phyloP scores from a whole-genome alignment of 768 basidiomycete genomes.

The Leccinum barrowsii region DNA sequence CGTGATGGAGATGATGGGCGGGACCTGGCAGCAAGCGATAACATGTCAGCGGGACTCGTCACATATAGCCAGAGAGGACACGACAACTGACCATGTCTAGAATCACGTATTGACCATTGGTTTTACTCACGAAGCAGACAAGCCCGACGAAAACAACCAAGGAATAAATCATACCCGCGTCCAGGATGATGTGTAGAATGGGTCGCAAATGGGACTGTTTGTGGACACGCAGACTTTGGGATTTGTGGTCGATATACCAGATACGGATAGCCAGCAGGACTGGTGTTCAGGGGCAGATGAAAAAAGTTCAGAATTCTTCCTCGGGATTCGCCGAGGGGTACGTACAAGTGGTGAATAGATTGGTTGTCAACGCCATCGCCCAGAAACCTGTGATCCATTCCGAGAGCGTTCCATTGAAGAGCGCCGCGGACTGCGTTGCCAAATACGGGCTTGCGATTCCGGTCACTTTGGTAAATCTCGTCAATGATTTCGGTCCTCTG shows the following conservation, averaged over 20 bases:
- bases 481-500: background rate
- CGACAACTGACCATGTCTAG: slow-evolving; percentile 3
- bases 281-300: background rate
- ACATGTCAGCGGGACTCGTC: background rate
- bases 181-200: slow-evolving; percentile 1
- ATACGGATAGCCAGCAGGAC: background rate
- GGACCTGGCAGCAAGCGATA: background rate
- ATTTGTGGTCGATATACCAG: background rate
- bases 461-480: slow-evolving; percentile 6
- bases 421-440: background rate
- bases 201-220: background rate
- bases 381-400: slow-evolving; percentile 1
- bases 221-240: background rate
- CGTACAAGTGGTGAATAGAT: slow-evolving; percentile 2
- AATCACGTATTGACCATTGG: slow-evolving; percentile 6
- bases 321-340: background rate
- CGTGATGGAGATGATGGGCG: too few species aligned
- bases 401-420: background rate
- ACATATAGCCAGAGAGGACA: background rate
- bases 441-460: slow-evolving; percentile 14
- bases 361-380: slow-evolving; percentile 1
- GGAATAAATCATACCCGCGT: slow-evolving; percentile 7
- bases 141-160: background rate
- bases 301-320: background rate
- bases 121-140: background rate